Conservation (phyloP, 257 asterid species). For the Phtheirospermum japonicum region DNA sequence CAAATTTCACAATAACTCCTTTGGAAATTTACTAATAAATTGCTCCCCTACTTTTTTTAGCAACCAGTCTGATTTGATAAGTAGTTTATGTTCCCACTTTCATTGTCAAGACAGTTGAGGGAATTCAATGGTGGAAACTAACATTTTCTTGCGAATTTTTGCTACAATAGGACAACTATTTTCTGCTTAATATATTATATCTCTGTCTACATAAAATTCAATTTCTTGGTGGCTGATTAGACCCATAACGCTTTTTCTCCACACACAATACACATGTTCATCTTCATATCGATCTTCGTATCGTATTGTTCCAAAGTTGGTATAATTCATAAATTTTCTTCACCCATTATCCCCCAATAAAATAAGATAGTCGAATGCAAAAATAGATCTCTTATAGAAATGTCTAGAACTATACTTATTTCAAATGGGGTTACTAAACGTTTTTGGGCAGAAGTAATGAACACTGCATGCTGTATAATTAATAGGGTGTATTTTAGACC, state of each 20-base stretch:
- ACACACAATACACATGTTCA: neutral
- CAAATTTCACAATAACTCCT: neutral
- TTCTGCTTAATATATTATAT: neutral
- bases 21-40: no score
- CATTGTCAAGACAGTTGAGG: slow-evolving; percentile 28
- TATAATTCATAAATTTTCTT: no score
- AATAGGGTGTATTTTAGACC: no score
- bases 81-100: slow-evolving; percentile 19
- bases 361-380: no score
- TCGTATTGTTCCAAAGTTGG: no score
- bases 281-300: no score
- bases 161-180: neutral
- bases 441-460: no score
- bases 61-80: slow-evolving; percentile 17
- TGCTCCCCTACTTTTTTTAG: slow-evolving; percentile 13
- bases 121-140: slow-evolving; percentile 19
- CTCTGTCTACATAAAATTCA: neutral
- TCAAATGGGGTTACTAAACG: no score
- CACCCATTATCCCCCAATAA: no score
- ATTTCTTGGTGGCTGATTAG: neutral
- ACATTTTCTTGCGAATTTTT: neutral
- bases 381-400: no score
- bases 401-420: no score
- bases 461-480: no score
- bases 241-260: neutral